phyloP scores from a whole-genome alignment of 208 protist species.

The Wallacemonas sp. region DNA sequence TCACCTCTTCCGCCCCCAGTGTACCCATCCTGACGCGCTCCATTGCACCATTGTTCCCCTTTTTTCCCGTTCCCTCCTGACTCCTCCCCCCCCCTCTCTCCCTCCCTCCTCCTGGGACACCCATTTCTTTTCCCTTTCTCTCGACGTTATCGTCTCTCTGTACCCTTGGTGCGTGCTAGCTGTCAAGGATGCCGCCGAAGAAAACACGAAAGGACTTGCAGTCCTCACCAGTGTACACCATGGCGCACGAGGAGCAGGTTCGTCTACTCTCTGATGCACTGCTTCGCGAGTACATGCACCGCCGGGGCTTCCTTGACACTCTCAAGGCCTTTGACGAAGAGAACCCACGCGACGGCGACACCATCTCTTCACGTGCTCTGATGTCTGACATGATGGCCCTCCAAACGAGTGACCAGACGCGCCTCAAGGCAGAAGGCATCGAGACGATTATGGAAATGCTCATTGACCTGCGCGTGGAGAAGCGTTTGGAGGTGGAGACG shows the following conservation, averaged over 20 bases:
- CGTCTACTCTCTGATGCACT: conserved; percentile 83
- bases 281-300: conserved; percentile 93
- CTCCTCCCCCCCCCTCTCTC: no score
- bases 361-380: conserved; percentile 83
- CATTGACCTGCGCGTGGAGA: conserved; percentile 77
- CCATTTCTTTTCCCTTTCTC: conserved; percentile 12
- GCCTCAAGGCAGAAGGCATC: conserved; percentile 72
- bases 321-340: conserved; percentile 85
- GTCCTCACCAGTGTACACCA: conserved; percentile 58
- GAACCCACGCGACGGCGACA: conserved; percentile 72
- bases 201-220: conserved; percentile 48
- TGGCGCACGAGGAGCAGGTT: conserved; percentile 84
- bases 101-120: neutral
- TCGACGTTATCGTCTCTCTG: conserved; percentile 13
- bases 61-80: neutral
- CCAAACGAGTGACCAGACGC: conserved; percentile 35
- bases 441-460: conserved; percentile 94
- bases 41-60: neutral
- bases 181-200: conserved; percentile 56
- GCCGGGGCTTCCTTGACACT: conserved; percentile 79
- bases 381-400: conserved; percentile 91
- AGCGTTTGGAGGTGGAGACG: conserved; percentile 46
- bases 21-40: no score
- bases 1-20: no score
- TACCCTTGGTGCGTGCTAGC: conserved; percentile 11